A percentile compares a stretch with the other conserved stretches of the same genome.
phyloP scores from a whole-genome alignment of 768 basidiomycete species.

The Melanogaster broomeanus region DNA sequence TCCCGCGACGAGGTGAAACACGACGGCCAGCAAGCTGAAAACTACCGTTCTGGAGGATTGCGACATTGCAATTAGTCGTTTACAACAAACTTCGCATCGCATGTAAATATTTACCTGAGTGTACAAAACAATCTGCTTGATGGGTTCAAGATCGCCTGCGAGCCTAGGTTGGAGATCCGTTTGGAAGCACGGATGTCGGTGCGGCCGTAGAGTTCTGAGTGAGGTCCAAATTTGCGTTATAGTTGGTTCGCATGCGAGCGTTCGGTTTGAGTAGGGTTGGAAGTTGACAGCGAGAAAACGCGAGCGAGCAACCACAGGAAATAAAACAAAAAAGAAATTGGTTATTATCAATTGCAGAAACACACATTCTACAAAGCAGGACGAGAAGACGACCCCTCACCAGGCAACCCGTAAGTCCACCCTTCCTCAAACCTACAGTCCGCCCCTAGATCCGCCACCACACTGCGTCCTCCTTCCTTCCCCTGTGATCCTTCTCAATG shows the following conservation, averaged over 20 bases:
- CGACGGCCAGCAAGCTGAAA: too few species aligned
- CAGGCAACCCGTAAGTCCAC: slow-evolving; percentile 98
- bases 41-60: too few species aligned
- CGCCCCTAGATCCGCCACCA: slow-evolving; percentile 90
- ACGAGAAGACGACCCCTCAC: slow-evolving; percentile 61
- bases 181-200: slow-evolving; percentile 65
- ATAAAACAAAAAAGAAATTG: slow-evolving; percentile 31
- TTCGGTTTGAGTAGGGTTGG: not conserved
- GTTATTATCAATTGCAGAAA: slow-evolving; percentile 36
- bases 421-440: slow-evolving; percentile 93
- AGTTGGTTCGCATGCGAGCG: not conserved
- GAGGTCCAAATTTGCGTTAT: too few species aligned
- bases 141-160: too few species aligned
- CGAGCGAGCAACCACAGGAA: slow-evolving; percentile 3
- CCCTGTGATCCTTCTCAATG: slow-evolving; percentile 71
- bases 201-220: slow-evolving; percentile 85
- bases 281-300: not conserved
- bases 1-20: too few species aligned
- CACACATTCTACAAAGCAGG: slow-evolving; percentile 33
- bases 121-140: too few species aligned
- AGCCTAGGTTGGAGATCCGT: slow-evolving; percentile 96
- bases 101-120: too few species aligned
- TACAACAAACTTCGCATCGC: too few species aligned
- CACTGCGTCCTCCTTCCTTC: slow-evolving; percentile 53
- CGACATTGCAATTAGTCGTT: too few species aligned